Base-by-base conservation (phyloP, 1,139 yeast genomes). In the Taiozyma onychis region DNA sequence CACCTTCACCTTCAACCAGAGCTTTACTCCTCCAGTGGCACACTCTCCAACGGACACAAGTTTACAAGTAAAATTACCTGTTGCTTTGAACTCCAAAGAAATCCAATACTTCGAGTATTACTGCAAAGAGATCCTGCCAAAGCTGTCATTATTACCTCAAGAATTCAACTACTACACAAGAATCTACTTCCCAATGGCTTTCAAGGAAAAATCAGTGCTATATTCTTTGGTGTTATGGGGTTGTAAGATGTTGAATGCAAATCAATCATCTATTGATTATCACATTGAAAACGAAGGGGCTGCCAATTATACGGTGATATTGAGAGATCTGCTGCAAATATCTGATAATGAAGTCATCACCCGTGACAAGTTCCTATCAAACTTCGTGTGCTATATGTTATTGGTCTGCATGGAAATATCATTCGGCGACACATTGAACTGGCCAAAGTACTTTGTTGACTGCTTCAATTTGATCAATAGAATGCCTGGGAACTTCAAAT, bases 391-490 rank as follows among this genome's bases (percentile, higher is more conserved):
- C 26, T 66, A 67, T 48, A 66, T 69, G 66, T 53, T 67, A 5
- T 50, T 69, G 22, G 70, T 68, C 30, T 64, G 69, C 42, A 67
- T 69, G 65, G 70, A 69, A 46, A 60, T 69, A 3, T 66, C 73
- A 2, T 62, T 64, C 44, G 73, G 74, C 3, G 72, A 69, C 46
- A 66, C 70, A 2, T 50, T 54, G 14, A 61, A 59, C 32, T 70
- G 74, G 74, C 60, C 71, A 3, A 52, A 57, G 24, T 61, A 65
- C 53, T 66, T 69, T 48, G 66, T 68, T 0, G 53, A 54, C 8
- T 66, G 70, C 44, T 70, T 63, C 47, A 59, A 66, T 39, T 49
- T 67, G 56, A 59, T 69, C 27, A 67, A 69, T 50, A 55, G 54
- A 44, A 65, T 69, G 69, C 60, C 60, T 60, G 72, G 28, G 55